Conservation (phyloP, 2,329 filamentous ascomycete species). For the Chaetomiaceae sp. region DNA sequence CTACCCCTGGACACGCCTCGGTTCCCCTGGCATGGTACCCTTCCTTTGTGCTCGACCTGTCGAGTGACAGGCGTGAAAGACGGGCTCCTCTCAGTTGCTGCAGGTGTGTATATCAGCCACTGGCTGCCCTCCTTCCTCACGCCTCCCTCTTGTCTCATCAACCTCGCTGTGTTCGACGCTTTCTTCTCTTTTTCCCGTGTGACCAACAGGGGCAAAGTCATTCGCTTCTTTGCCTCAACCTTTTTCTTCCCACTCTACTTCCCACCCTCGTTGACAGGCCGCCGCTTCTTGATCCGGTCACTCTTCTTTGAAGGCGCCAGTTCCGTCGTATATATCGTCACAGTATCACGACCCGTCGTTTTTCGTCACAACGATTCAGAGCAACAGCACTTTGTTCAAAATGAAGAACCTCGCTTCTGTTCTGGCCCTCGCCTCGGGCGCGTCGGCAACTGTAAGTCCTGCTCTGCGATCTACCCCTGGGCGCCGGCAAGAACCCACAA, state of each 20-base stretch:
- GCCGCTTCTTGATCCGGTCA: not conserved
- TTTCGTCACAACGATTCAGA: conserved; percentile 5
- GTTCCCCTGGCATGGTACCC: conserved; percentile 3
- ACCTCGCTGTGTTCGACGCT: conserved; percentile 22
- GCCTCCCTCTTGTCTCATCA: conserved; percentile 14
- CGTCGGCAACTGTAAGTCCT: conserved; percentile 38
- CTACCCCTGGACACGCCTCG: conserved; percentile 2
- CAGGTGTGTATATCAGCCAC: conserved; percentile 19
- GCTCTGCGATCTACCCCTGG: not conserved
- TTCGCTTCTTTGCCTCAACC: conserved; percentile 48
- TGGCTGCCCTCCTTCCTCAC: conserved; percentile 8
- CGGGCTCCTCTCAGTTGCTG: not conserved
- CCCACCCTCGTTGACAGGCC: too few relatives aligned
- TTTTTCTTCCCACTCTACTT: too few relatives aligned
- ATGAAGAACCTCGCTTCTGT: conserved; percentile 49
- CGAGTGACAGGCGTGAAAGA: not conserved
- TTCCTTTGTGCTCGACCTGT: conserved; percentile 3
- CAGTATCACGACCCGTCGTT: conserved; percentile 12
- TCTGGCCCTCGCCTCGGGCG: conserved; percentile 47
- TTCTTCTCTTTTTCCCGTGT: conserved; percentile 16
- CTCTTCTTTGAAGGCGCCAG: conserved; percentile 14
- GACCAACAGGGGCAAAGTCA: conserved; percentile 42
- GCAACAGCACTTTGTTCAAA: conserved; percentile 24
- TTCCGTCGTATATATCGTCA: conserved; percentile 15
- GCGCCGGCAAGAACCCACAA: not conserved